A percentile compares a stretch with the other conserved stretches of the same genome.
Evolutionary conservation across 805 yeast genomes (phyloP).

Genomic region (Wickerhamomyces bisporus): DNA sequence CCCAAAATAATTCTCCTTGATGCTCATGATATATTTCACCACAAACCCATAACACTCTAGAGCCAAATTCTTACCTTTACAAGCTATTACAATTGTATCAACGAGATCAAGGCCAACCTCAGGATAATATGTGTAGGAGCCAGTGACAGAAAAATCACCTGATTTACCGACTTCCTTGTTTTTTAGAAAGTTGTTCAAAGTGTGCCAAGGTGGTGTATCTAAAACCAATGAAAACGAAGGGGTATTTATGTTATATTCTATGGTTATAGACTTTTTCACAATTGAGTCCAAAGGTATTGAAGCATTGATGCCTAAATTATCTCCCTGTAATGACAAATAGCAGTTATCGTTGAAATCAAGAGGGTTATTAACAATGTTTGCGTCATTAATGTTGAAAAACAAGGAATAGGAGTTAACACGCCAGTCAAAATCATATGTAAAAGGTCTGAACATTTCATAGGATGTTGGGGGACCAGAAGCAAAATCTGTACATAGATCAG

Average conservation of each 20-base stretch:
- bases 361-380: constrained; percentile 85
- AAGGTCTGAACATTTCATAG: constrained; percentile 75
- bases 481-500: constrained; percentile 76
- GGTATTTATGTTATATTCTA: constrained; percentile 48
- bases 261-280: constrained; percentile 44
- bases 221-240: constrained; percentile 57
- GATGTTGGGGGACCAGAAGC: constrained; percentile 64
- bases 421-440: constrained; percentile 59
- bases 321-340: constrained; percentile 70
- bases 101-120: constrained; percentile 59
- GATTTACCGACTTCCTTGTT: constrained; percentile 64
- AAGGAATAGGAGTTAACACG: constrained; percentile 50
- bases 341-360: constrained; percentile 77
- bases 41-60: constrained; percentile 76
- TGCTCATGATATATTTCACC: constrained; percentile 64
- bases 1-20: constrained; percentile 89
- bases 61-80: constrained; percentile 61
- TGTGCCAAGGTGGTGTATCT: constrained; percentile 91
- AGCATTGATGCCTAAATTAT: constrained; percentile 40
- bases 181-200: constrained; percentile 65
- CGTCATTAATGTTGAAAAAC: constrained; percentile 77
- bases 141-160: constrained; percentile 51
- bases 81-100: constrained; percentile 62
- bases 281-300: constrained; percentile 56
- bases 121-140: constrained; percentile 59